Evolutionary conservation across 1,284 basidiomycete species (phyloP), one percentile per base, ranked within the genome.

Genomic region (Trametes sp.): DNA sequence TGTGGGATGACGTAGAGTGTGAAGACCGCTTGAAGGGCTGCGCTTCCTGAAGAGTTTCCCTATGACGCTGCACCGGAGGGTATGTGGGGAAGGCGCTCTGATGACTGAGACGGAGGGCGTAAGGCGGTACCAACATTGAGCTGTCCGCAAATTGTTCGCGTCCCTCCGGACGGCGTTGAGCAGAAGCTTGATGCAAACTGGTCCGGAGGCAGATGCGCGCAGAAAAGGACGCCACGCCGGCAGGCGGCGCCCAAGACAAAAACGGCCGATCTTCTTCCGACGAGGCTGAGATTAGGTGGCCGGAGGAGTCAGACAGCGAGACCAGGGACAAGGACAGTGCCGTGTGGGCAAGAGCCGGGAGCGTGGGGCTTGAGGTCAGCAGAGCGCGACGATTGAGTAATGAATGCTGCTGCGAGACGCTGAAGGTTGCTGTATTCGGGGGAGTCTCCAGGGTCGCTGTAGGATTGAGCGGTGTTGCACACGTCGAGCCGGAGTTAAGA

Each of bases 351-450:
- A 42, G 58, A 52, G 51, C 61, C 57, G 59, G 31, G 54, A 46
- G 51, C 52, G 44, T 58, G 53, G 35, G 55, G 56, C 54, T 48
- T 56, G 56, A 57, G 52, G 58, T 64, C 51, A 56, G 58, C 54
- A 56, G 46, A 54, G 28, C 33, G 48, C 29, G 46, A 10, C 24
- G 48, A 48, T 31, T 56, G 54, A 55, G 54, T 57, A 54, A 63
- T 63, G 48, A 49, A 56, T 35, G 28, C 36, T 42, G 38, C 21
- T 36, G 45, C 51, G 55, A 63, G 41, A 26, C 56, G 61, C 61
- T 54, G 35, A 28, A 7, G 16, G 49, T n/a, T n/a, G n/a, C n/a
- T n/a, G n/a, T n/a, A n/a, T 57, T 52, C 46, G 52, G 38, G 50
- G 42, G 31, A 31, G 33, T 24, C 9, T 29, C 36, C 51, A 31